Evolutionary conservation across 805 yeast genomes (phyloP).

Genomic region (Schwanniomyces sp.): DNA sequence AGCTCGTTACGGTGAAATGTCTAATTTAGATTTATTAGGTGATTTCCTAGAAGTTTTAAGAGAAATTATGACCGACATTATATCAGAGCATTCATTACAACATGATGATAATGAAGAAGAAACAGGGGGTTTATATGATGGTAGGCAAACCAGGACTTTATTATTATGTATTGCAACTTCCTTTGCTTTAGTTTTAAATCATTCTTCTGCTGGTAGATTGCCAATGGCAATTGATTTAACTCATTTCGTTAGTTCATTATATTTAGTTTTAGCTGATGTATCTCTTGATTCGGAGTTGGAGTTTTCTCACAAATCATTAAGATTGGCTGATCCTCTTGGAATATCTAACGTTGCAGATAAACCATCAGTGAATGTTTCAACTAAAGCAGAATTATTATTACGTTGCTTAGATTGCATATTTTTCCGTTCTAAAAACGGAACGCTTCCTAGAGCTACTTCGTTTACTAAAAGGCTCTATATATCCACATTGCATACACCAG

Average conservation of each 20-base stretch:
- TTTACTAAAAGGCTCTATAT: slow-evolving; percentile 80
- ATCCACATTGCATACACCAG: slow-evolving; percentile 74
- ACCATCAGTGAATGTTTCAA: slow-evolving; percentile 82
- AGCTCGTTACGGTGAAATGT: slow-evolving; percentile 87
- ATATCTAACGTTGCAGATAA: slow-evolving; percentile 37
- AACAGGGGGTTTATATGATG: slow-evolving; percentile 29
- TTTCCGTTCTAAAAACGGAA: slow-evolving; percentile 70
- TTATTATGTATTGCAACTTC: slow-evolving; percentile 86
- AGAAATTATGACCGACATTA: slow-evolving; percentile 64
- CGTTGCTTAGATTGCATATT: slow-evolving; percentile 79
- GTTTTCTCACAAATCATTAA: slow-evolving; percentile 74
- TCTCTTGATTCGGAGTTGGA: slow-evolving; percentile 83
- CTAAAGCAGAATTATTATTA: slow-evolving; percentile 81
- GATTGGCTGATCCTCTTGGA: slow-evolving; percentile 76
- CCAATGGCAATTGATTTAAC: slow-evolving; percentile 71
- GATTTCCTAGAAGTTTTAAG: slow-evolving; percentile 87
- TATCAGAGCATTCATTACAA: slow-evolving; percentile 40
- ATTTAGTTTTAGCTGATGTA: slow-evolving; percentile 64
- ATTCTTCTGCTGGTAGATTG: slow-evolving; percentile 56
- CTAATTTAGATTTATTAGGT: slow-evolving; percentile 88
- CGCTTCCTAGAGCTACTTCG: slow-evolving; percentile 67
- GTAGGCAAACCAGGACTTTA: slow-evolving; percentile 63
- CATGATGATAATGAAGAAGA: slow-evolving; percentile 18
- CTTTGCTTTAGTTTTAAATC: slow-evolving; percentile 78
- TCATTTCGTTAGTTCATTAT: slow-evolving; percentile 73